These are phyloP conservation scores for Phoenix dactylifera DNA, from an alignment of 176 grass and related monocot genomes.

Conservation along the genomic window DNA sequence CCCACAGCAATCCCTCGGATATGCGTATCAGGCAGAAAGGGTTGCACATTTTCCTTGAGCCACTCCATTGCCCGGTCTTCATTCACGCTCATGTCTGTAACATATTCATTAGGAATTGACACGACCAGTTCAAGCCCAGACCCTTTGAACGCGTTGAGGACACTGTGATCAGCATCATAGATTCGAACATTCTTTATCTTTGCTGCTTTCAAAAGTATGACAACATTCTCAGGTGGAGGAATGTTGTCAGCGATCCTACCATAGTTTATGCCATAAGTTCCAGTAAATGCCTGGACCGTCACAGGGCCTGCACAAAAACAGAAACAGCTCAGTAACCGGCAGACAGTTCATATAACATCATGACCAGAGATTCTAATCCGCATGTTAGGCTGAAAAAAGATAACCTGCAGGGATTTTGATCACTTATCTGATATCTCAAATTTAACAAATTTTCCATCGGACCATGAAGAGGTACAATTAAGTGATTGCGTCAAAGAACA, in stretches of 20 bases:
- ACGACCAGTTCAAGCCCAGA: constrained; percentile 79
- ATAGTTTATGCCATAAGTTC: constrained; percentile 83
- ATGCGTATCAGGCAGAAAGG: constrained; percentile 51
- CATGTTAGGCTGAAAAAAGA: neutral
- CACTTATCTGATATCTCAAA: too few relatives aligned
- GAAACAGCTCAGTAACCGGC: constrained; percentile 17
- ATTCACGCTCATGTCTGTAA: constrained; percentile 72
- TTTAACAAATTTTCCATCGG: too few relatives aligned
- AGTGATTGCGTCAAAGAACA: too few relatives aligned
- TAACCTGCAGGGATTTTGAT: too few relatives aligned
- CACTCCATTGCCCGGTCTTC: constrained; percentile 55
- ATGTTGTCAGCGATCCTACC: constrained; percentile 89
- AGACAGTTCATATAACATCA: neutral
- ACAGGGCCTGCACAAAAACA: constrained; percentile 30
- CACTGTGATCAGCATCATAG: constrained; percentile 60
- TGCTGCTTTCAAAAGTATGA: constrained; percentile 51
- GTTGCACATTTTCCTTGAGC: constrained; percentile 83
- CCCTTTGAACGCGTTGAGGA: constrained; percentile 77
- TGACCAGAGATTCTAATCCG: neutral
- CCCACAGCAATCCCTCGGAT: constrained; percentile 81
- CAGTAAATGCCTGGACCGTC: constrained; percentile 43
- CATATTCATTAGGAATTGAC: constrained; percentile 35
- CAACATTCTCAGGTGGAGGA: constrained; percentile 72
- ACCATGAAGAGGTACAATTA: too few relatives aligned
- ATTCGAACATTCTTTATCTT: constrained; percentile 98